These are phyloP conservation scores for Floccularia luteovirens DNA, from an alignment of 768 basidiomycete species.

Conservation along the genomic window DNA sequence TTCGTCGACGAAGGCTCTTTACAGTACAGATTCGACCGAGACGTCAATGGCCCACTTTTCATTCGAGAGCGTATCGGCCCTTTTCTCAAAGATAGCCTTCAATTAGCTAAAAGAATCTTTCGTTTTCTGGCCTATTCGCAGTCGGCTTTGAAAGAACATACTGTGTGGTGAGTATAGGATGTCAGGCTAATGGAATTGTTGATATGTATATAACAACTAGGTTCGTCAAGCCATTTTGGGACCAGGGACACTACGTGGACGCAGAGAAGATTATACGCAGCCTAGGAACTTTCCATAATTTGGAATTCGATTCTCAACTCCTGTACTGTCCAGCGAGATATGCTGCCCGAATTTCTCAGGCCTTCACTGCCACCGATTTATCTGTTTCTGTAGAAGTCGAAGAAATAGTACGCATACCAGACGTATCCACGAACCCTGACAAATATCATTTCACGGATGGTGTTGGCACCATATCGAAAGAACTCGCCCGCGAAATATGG, in stretches of 20 bases:
- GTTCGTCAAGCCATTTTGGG: slow-evolving; percentile 55
- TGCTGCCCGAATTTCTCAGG: slow-evolving; percentile 65
- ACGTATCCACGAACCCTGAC: slow-evolving; percentile 22
- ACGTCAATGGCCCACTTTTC: slow-evolving; percentile 45
- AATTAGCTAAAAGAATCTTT: slow-evolving; percentile 47
- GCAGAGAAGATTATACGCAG: slow-evolving; percentile 44
- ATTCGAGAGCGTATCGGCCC: slow-evolving; percentile 38
- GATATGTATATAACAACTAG: slow-evolving; percentile 18
- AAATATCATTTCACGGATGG: slow-evolving; percentile 63
- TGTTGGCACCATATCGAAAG: slow-evolving; percentile 53
- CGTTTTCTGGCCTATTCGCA: slow-evolving; percentile 67
- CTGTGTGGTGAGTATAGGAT: slow-evolving; percentile 36
- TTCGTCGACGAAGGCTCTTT: slow-evolving; percentile 54
- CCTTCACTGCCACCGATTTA: slow-evolving; percentile 67
- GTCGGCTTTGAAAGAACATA: slow-evolving; percentile 63
- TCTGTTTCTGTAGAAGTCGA: slow-evolving; percentile 36
- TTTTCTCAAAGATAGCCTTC: slow-evolving; percentile 37
- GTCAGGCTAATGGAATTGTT: background rate
- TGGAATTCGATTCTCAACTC: slow-evolving; percentile 35
- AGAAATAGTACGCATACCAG: slow-evolving; percentile 36
- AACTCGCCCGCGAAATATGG: slow-evolving; percentile 45
- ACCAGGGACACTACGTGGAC: slow-evolving; percentile 20
- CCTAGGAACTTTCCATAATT: slow-evolving; percentile 46
- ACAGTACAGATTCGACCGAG: slow-evolving; percentile 47
- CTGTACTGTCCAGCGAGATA: slow-evolving; percentile 62